Conservation (phyloP, 1,284 basidiomycete genomes). For the Flammula alnicola region DNA sequence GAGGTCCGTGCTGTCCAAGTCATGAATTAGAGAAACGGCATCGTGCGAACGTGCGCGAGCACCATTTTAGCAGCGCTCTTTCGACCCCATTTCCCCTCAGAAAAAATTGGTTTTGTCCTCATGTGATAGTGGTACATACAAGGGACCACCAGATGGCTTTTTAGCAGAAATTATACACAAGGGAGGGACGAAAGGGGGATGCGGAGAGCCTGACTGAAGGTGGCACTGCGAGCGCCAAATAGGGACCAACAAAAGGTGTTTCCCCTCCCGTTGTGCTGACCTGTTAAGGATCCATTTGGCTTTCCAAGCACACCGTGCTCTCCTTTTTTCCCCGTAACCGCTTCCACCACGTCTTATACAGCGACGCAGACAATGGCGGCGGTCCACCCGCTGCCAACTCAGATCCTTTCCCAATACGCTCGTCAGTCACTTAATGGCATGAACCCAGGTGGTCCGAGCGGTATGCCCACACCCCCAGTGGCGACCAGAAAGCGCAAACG, state of each 20-base stretch:
- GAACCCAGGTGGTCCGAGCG: slow-evolving; percentile 47
- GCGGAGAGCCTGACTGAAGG: not conserved
- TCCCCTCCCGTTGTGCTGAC: slow-evolving; percentile 33
- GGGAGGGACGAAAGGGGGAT: not conserved
- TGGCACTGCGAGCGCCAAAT: slow-evolving; percentile 37
- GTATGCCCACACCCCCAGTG: slow-evolving; percentile 65
- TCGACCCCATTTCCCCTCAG: not conserved
- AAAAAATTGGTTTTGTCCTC: not conserved
- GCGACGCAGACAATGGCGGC: slow-evolving; percentile 65
- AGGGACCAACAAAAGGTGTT: slow-evolving; percentile 41
- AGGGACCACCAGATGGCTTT: not conserved
- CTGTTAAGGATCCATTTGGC: slow-evolving; percentile 42
- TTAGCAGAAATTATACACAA: not conserved
- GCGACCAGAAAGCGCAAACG: slow-evolving; percentile 82
- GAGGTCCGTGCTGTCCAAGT: slow-evolving; percentile 16
- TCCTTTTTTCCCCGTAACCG: slow-evolving; percentile 47
- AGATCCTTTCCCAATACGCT: slow-evolving; percentile 62
- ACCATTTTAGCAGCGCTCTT: not conserved
- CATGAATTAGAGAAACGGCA: slow-evolving; percentile 1
- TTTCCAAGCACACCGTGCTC: slow-evolving; percentile 37
- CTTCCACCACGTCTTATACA: slow-evolving; percentile 52
- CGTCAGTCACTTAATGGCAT: slow-evolving; percentile 51
- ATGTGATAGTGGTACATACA: not conserved
- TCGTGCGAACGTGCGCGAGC: slow-evolving; percentile 21
- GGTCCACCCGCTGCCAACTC: slow-evolving; percentile 61